A percentile compares a stretch with the other conserved stretches of the same genome.
These are phyloP conservation scores for Cymbopogon citratus DNA, from an alignment of 176 grass and related monocot species.

Conservation along the genomic window DNA sequence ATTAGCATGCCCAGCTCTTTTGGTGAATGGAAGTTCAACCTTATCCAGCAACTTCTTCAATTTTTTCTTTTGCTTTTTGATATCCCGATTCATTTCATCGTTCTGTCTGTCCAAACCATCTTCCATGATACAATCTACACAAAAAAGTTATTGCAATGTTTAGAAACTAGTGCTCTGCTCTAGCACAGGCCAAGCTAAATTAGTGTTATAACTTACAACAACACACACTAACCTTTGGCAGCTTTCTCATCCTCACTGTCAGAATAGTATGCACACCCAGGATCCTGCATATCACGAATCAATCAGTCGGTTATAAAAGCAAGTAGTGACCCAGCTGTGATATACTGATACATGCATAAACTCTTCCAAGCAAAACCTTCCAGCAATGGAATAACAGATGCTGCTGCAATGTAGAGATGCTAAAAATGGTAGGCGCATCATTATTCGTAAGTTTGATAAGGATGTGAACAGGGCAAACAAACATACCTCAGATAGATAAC, in stretches of 20 bases:
- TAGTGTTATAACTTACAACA: neutral
- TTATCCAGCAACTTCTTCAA: conserved; percentile 67
- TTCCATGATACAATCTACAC: conserved; percentile 40
- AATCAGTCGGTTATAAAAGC: conserved; percentile 5
- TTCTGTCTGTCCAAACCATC: conserved; percentile 48
- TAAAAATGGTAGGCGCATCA: neutral
- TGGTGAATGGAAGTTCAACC: conserved; percentile 31
- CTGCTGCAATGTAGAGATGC: neutral
- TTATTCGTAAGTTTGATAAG: neutral
- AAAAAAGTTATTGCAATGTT: conserved; percentile 5
- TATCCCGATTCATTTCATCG: conserved; percentile 41
- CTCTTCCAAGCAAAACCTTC: neutral
- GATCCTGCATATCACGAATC: conserved; percentile 50
- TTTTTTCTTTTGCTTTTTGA: conserved; percentile 65
- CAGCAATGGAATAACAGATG: neutral
- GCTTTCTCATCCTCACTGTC: conserved; percentile 41
- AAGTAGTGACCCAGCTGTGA: neutral
- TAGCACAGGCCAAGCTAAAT: neutral
- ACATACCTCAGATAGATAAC: conserved; percentile 81
- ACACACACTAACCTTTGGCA: conserved; percentile 45
- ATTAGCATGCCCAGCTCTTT: neutral
- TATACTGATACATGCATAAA: neutral
- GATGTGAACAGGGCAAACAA: neutral
- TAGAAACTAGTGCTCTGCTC: neutral
- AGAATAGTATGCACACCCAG: conserved; percentile 75